phyloP scores from a whole-genome alignment of 2,329 filamentous ascomycete species.

The Aspergillus clavatus region DNA sequence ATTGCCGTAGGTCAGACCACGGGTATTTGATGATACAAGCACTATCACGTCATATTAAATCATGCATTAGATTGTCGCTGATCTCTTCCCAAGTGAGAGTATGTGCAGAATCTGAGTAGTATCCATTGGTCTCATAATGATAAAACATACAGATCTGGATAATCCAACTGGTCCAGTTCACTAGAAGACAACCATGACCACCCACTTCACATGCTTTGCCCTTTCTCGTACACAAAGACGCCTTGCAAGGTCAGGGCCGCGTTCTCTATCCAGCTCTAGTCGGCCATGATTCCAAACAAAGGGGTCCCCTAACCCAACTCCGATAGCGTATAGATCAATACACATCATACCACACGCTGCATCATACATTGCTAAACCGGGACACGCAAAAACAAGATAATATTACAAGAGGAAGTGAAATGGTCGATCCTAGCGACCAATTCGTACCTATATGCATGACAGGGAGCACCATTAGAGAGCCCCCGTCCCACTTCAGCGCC shows the following conservation, averaged over 20 bases:
- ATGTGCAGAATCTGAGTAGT: neutral
- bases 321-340: neutral
- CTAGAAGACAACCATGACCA: neutral
- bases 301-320: neutral
- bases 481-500: conserved; percentile 3
- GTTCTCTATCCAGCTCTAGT: neutral
- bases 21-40: no score
- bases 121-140: neutral
- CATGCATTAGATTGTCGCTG: neutral
- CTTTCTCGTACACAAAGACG: neutral
- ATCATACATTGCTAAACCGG: neutral
- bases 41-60: neutral
- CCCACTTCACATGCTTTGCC: neutral
- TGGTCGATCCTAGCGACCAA: neutral
- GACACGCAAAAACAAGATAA: neutral
- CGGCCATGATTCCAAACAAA: neutral
- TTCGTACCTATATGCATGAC: neutral
- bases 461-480: neutral
- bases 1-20: neutral
- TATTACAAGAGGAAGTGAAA: neutral
- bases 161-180: neutral
- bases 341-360: neutral
- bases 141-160: neutral
- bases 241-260: neutral
- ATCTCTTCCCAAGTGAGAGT: neutral